These are phyloP conservation scores for Diaporthe amygdali DNA, from an alignment of 2,329 filamentous ascomycete species.

Conservation along the genomic window DNA sequence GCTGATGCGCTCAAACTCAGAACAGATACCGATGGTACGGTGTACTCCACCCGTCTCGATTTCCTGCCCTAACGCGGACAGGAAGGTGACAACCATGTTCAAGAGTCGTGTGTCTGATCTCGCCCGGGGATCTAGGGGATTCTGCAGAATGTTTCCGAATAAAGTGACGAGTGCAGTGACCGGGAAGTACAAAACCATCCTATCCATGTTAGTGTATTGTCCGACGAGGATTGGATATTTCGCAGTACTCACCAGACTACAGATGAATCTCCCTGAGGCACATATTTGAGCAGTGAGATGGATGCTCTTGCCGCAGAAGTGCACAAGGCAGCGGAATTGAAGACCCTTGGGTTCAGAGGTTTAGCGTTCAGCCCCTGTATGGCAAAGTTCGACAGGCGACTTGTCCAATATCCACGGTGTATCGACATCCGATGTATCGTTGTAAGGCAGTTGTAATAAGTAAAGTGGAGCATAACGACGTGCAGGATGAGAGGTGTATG, in stretches of 20 bases:
- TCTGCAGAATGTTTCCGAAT: slow-evolving; percentile 96
- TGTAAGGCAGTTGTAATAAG: slow-evolving; percentile 96
- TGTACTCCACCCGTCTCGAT: slow-evolving; percentile 89
- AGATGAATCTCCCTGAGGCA: slow-evolving; percentile 91
- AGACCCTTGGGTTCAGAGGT: slow-evolving; percentile 91
- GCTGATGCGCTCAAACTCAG: slow-evolving; percentile 96
- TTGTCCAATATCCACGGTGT: slow-evolving; percentile 98
- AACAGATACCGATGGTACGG: slow-evolving; percentile 90
- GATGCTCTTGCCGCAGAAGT: slow-evolving; percentile 92
- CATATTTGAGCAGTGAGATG: slow-evolving; percentile 93
- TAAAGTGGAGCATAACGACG: slow-evolving; percentile 91
- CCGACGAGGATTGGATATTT: neutral
- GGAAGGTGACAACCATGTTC: slow-evolving; percentile 89
- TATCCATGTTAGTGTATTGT: slow-evolving; percentile 33
- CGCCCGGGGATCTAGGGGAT: slow-evolving; percentile 86
- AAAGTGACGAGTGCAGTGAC: slow-evolving; percentile 93
- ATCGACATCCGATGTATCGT: slow-evolving; percentile 99
- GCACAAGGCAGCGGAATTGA: slow-evolving; percentile 90
- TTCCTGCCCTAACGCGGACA: slow-evolving; percentile 87
- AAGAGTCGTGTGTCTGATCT: slow-evolving; percentile 89
- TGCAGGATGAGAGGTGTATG: slow-evolving; percentile 95
- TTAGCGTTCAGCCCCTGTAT: slow-evolving; percentile 91
- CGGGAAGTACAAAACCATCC: slow-evolving; percentile 94
- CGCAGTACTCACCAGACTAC: slow-evolving; percentile 81
- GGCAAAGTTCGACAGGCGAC: slow-evolving; percentile 89